phyloP scores from a whole-genome alignment of 1,284 basidiomycete genomes.

The Athelia psychrophila region DNA sequence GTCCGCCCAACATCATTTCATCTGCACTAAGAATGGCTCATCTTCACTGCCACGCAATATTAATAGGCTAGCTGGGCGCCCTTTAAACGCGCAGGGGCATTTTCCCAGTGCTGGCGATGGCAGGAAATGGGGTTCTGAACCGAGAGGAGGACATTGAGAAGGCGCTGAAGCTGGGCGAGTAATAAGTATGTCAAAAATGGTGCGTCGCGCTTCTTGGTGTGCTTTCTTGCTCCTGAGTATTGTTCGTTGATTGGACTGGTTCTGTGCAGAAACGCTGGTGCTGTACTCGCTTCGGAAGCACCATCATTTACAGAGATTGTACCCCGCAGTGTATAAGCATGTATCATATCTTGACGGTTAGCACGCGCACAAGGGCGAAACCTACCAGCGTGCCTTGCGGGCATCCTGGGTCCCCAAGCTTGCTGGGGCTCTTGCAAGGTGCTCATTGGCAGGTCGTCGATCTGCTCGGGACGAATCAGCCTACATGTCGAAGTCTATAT shows the following conservation, averaged over 20 bases:
- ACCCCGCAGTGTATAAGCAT: constrained; percentile 45
- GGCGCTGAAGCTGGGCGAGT: constrained; percentile 71
- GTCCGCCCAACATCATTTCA: constrained; percentile 47
- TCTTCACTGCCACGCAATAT: constrained; percentile 39
- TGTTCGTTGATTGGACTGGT: background rate
- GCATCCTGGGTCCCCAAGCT: no score
- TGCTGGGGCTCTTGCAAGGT: no score
- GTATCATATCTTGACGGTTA: no score
- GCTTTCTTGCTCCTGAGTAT: no score
- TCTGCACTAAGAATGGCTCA: constrained; percentile 11
- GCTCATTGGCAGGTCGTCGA: no score
- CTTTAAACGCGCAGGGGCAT: no score
- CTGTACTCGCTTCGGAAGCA: constrained; percentile 87
- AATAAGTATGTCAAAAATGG: constrained; percentile 91
- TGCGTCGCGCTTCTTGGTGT: constrained; percentile 29
- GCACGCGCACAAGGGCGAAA: no score
- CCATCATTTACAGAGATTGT: constrained; percentile 76
- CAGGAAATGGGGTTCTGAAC: constrained; percentile 72
- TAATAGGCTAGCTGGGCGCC: no score
- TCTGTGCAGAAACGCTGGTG: constrained; percentile 72
- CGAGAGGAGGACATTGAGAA: constrained; percentile 76
- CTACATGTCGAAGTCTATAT: no score
- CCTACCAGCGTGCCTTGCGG: no score
- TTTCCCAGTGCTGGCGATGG: no score
- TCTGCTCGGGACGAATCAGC: no score